These are phyloP conservation scores for Histomonas meleagridis DNA, from an alignment of 208 protist genomes.

Conservation along the genomic window DNA sequence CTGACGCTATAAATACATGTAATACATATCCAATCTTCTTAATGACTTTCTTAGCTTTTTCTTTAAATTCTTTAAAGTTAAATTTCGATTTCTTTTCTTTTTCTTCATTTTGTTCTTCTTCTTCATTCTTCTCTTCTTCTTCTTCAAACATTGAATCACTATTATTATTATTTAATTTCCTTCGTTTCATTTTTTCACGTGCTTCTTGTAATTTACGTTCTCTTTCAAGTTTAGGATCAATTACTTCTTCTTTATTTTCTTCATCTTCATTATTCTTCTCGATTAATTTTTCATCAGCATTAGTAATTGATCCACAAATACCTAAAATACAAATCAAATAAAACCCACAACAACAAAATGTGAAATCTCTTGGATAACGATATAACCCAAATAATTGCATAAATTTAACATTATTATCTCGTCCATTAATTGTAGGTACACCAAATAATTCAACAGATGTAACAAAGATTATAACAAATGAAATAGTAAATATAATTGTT, in stretches of 20 bases:
- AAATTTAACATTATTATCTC: too few relatives aligned
- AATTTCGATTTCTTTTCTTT: neutral
- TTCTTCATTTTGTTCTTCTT: too few relatives aligned
- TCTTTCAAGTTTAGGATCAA: too few relatives aligned
- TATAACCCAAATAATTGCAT: neutral
- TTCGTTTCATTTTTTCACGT: too few relatives aligned
- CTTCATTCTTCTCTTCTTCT: too few relatives aligned
- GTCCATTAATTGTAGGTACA: too few relatives aligned
- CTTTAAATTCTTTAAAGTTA: too few relatives aligned
- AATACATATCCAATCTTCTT: neutral
- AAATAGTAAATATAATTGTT: neutral
- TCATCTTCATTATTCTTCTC: neutral
- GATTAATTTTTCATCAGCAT: neutral
- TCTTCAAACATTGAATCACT: too few relatives aligned
- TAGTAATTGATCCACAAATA: neutral
- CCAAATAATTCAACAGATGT: neutral
- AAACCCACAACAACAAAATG: neutral
- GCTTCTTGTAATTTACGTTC: too few relatives aligned
- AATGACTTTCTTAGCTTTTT: too few relatives aligned
- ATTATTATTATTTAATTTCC: too few relatives aligned
- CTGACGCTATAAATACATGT: neutral
- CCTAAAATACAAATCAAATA: neutral
- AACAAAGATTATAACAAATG: neutral
- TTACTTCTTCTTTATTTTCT: neutral
- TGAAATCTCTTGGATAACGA: neutral